Conservation (phyloP, 257 asterid genomes). For the Eustoma russellianum region DNA sequence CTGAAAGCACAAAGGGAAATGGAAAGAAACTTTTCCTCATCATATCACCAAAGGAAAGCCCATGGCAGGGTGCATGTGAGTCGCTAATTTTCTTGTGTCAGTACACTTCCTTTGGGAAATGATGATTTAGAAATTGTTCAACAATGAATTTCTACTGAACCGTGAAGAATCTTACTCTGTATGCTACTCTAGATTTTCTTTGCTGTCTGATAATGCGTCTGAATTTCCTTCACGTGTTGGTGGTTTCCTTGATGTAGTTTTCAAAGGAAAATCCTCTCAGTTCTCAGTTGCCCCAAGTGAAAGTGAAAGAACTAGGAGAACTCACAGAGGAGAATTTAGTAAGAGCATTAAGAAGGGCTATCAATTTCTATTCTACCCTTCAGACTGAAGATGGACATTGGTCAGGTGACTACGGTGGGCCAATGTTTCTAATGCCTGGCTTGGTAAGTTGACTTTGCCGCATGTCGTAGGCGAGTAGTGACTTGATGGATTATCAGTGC, state of each 20-base stretch:
- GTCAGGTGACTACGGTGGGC: constrained; percentile 80
- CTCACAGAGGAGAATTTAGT: constrained; percentile 36
- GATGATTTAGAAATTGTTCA: not conserved
- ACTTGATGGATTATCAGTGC: too few species aligned
- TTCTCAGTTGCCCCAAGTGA: constrained; percentile 15
- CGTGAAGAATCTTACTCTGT: too few species aligned
- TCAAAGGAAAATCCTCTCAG: constrained; percentile 25
- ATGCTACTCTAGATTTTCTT: too few species aligned
- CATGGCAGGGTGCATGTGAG: too few species aligned
- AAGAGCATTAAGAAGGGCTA: constrained; percentile 31
- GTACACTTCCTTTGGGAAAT: not conserved
- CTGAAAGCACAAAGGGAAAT: too few species aligned
- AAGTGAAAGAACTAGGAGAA: constrained; percentile 26
- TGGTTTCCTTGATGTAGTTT: constrained; percentile 18
- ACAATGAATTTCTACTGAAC: too few species aligned
- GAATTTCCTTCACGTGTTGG: too few species aligned
- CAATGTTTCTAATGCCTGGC: constrained; percentile 60
- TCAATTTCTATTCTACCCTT: constrained; percentile 41
- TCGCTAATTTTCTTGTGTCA: too few species aligned
- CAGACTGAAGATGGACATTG: constrained; percentile 79
- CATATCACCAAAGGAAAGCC: too few species aligned
- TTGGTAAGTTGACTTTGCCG: constrained; percentile 24
- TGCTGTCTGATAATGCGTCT: too few species aligned
- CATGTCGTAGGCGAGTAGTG: too few species aligned
- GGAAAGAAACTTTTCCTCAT: too few species aligned